These are phyloP conservation scores for Xylariaceae sp. DNA, from an alignment of 2,329 filamentous ascomycete genomes.

Conservation along the genomic window DNA sequence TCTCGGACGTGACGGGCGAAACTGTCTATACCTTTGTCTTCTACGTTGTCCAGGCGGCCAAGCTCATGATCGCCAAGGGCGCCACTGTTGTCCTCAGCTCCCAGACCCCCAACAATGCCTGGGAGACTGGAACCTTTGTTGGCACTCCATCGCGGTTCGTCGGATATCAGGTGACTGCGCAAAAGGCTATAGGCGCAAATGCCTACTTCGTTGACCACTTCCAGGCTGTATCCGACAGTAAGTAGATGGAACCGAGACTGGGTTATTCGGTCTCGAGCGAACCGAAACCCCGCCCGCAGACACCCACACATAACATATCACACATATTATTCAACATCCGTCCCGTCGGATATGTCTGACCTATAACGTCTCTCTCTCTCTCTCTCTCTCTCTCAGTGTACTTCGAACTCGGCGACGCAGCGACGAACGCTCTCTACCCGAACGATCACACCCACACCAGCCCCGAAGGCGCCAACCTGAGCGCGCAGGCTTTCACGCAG, in stretches of 20 bases:
- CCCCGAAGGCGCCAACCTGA: slow-evolving; percentile 46
- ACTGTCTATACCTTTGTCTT: slow-evolving; percentile 31
- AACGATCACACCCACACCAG: slow-evolving; percentile 59
- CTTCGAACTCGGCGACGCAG: slow-evolving; percentile 39
- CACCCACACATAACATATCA: not conserved
- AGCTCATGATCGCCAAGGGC: slow-evolving; percentile 44
- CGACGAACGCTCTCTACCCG: slow-evolving; percentile 47
- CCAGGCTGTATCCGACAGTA: slow-evolving; percentile 43
- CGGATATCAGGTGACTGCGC: slow-evolving; percentile 37
- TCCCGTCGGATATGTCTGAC: not conserved
- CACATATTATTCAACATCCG: not conserved
- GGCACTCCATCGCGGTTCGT: slow-evolving; percentile 50
- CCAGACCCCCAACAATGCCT: slow-evolving; percentile 57
- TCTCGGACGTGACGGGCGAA: slow-evolving; percentile 30
- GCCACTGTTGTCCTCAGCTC: slow-evolving; percentile 54
- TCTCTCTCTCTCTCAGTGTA: slow-evolving; percentile 30
- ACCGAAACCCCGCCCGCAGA: no score
- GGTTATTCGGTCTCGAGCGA: no score
- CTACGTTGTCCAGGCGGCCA: slow-evolving; percentile 27
- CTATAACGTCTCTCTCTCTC: not conserved
- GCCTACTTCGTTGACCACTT: slow-evolving; percentile 54
- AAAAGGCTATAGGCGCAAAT: slow-evolving; percentile 19
- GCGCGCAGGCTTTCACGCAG: slow-evolving; percentile 53
- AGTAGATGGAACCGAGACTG: not conserved
- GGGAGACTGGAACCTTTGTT: slow-evolving; percentile 48